These are phyloP conservation scores for Lycium ferocissimum DNA, from an alignment of 257 asterid species.

Conservation along the genomic window DNA sequence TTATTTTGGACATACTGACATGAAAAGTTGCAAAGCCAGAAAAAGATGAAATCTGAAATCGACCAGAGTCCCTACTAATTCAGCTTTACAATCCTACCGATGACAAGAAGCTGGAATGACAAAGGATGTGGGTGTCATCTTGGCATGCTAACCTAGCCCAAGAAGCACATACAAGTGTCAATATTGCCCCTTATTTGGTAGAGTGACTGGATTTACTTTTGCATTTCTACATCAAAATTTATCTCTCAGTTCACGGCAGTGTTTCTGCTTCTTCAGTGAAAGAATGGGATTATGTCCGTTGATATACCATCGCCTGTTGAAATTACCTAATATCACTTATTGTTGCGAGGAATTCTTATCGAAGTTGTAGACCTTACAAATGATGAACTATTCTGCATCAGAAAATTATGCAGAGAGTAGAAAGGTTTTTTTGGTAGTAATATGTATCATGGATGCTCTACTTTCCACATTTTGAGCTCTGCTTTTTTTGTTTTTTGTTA, in stretches of 20 bases:
- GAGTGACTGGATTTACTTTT: neutral
- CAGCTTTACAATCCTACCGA: no score
- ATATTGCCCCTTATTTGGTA: neutral
- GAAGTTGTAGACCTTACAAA: neutral
- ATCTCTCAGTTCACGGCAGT: neutral
- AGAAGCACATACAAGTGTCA: neutral
- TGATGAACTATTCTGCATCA: neutral
- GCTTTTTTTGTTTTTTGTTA: neutral
- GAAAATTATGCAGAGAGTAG: neutral
- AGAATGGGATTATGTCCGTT: neutral
- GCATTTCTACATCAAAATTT: neutral
- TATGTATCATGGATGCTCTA: neutral
- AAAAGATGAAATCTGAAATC: neutral
- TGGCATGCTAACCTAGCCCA: neutral
- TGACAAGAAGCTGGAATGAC: neutral
- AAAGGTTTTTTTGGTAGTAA: neutral
- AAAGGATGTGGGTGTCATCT: neutral
- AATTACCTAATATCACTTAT: neutral
- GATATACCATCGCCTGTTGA: neutral
- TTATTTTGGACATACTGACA: neutral
- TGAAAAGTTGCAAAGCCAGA: neutral
- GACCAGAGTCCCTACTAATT: no score
- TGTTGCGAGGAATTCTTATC: neutral
- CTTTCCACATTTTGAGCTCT: conserved; percentile 1
- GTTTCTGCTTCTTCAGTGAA: neutral